phyloP scores from a whole-genome alignment of 306 rosid genomes.

The Dryas octopetala region DNA sequence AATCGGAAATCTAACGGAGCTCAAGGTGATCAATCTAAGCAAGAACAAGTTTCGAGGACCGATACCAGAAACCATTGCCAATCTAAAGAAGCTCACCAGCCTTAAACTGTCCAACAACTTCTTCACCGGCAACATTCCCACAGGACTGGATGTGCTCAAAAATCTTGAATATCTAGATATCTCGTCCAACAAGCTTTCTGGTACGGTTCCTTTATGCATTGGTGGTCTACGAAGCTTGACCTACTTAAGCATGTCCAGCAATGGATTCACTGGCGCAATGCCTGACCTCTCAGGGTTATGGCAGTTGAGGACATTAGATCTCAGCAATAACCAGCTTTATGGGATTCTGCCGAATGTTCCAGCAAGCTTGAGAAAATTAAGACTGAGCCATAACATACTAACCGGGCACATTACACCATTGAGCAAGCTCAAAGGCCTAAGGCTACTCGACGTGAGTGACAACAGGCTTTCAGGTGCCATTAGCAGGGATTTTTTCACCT shows the following conservation, averaged over 20 bases:
- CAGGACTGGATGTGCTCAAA: slow-evolving; percentile 23
- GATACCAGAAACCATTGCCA: slow-evolving; percentile 31
- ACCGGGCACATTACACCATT: slow-evolving; percentile 34
- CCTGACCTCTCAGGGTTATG: slow-evolving; percentile 43
- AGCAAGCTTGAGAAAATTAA: slow-evolving; percentile 28
- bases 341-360: slow-evolving; percentile 42
- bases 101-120: slow-evolving; percentile 41
- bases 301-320: slow-evolving; percentile 36
- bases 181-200: slow-evolving; percentile 39
- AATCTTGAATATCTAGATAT: slow-evolving; percentile 32
- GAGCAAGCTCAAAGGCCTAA: slow-evolving; percentile 19
- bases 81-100: slow-evolving; percentile 41
- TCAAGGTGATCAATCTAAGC: slow-evolving; percentile 34
- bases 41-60: slow-evolving; percentile 54
- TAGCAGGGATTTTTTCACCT: slow-evolving; percentile 25
- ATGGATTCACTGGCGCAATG: slow-evolving; percentile 37
- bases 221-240: slow-evolving; percentile 31
- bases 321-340: slow-evolving; percentile 38
- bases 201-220: slow-evolving; percentile 27
- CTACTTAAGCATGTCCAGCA: slow-evolving; percentile 39
- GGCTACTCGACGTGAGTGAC: slow-evolving; percentile 38
- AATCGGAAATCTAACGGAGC: slow-evolving; percentile 43
- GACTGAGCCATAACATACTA: slow-evolving; percentile 30
- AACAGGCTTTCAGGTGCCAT: slow-evolving; percentile 41
- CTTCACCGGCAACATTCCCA: slow-evolving; percentile 41